Percentiles rank a stretch among this genome's conserved stretches.
Evolutionary conservation across 2,329 filamentous ascomycete species (phyloP).

Genomic region (Raffaelea albimanens): DNA sequence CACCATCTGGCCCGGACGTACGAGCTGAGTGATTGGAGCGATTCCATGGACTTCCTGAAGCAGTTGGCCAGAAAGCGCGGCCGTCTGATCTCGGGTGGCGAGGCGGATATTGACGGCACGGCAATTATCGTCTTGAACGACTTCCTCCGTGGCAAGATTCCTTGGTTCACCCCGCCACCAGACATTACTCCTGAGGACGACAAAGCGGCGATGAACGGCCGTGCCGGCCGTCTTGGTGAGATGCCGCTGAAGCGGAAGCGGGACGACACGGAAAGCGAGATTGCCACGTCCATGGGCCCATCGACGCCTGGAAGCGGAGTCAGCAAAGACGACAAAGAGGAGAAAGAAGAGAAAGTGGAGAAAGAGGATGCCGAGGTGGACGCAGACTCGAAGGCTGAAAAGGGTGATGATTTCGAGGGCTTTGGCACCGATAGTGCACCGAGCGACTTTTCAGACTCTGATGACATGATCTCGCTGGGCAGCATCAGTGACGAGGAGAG

Average conservation of each 20-base stretch:
- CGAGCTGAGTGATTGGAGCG: conserved; percentile 68
- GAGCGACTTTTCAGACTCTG: conserved; percentile 10
- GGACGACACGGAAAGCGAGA: conserved; percentile 39
- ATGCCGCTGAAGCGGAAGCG: conserved; percentile 74
- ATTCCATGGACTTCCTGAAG: conserved; percentile 76
- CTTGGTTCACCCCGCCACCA: conserved; percentile 87
- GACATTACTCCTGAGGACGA: conserved; percentile 41
- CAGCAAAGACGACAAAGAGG: conserved; percentile 15
- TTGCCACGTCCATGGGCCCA: conserved; percentile 17
- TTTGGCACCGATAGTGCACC: conserved; percentile 35
- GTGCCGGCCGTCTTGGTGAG: conserved; percentile 72
- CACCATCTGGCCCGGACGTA: conserved; percentile 92
- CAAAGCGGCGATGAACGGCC: conserved; percentile 48
- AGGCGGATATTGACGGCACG: conserved; percentile 87
- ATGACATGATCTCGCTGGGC: conserved; percentile 14
- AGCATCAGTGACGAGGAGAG: conserved; percentile 13
- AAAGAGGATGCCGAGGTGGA: conserved; percentile 58
- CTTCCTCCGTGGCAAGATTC: conserved; percentile 88
- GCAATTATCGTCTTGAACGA: conserved; percentile 97
- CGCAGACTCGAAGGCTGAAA: conserved; percentile 24
- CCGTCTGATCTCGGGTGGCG: conserved; percentile 71
- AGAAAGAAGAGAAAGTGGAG: conserved; percentile 24
- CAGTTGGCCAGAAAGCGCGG: conserved; percentile 80
- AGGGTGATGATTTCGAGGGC: conserved; percentile 36
- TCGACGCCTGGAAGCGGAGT: background rate